Conservation (phyloP, 495 filamentous ascomycete genomes). For the Evansstolkia leycettana region DNA sequence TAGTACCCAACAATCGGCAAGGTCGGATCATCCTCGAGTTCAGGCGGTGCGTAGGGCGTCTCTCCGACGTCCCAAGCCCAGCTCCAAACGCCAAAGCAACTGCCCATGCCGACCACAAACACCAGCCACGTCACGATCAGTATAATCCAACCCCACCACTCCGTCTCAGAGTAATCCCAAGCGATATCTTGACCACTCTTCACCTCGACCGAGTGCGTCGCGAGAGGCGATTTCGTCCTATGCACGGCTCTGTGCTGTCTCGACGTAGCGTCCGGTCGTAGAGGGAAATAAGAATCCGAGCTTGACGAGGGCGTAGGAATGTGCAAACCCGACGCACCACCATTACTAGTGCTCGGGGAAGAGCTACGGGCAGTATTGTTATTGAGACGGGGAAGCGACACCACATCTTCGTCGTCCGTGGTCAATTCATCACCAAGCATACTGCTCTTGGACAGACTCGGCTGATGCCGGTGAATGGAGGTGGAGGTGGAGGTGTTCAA, state of each 20-base stretch:
- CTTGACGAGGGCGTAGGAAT: slow-evolving; percentile 40
- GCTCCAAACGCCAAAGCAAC: slow-evolving; percentile 93
- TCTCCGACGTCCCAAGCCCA: slow-evolving; percentile 99
- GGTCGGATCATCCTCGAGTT: slow-evolving; percentile 85
- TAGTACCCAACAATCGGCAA: slow-evolving; percentile 95
- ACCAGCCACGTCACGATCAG: slow-evolving; percentile 83
- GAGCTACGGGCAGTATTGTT: slow-evolving; percentile 8
- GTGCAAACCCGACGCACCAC: slow-evolving; percentile 11
- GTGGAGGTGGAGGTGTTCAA: slow-evolving; percentile 7
- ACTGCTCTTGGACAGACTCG: slow-evolving; percentile 35
- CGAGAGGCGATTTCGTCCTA: slow-evolving; percentile 50
- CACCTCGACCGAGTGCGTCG: slow-evolving; percentile 28
- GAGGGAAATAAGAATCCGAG: slow-evolving; percentile 57
- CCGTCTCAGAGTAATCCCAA: slow-evolving; percentile 86
- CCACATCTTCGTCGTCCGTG: slow-evolving; percentile 68
- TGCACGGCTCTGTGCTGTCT: slow-evolving; percentile 21
- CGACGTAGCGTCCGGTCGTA: slow-evolving; percentile 14
- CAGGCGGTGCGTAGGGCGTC: slow-evolving; percentile 84
- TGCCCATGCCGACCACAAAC: slow-evolving; percentile 91
- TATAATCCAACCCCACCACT: slow-evolving; percentile 94
- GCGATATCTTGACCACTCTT: slow-evolving; percentile 32
- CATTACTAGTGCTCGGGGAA: slow-evolving; percentile 4
- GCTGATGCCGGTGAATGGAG: slow-evolving; percentile 12
- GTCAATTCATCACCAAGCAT: slow-evolving; percentile 54
- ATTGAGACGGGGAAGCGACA: slow-evolving; percentile 40